phyloP scores from a whole-genome alignment of 2,329 filamentous ascomycete genomes.

The Phialocephala subalpina region DNA sequence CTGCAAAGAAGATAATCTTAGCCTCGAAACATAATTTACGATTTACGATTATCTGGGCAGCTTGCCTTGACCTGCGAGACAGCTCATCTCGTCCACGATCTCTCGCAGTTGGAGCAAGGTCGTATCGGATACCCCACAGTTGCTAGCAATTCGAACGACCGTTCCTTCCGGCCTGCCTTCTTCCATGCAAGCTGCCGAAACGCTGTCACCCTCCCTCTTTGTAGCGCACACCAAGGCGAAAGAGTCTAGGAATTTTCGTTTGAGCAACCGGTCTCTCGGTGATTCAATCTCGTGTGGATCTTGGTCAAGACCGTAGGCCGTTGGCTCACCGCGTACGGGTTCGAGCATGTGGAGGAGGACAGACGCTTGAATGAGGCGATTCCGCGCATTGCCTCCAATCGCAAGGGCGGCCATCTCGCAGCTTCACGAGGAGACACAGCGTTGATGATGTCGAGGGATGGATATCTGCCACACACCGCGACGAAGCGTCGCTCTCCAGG shows the following conservation, averaged over 20 bases:
- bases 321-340: constrained; percentile 41
- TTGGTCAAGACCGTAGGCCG: constrained; percentile 36
- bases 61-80: constrained; percentile 36
- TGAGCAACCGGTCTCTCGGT: constrained; percentile 24
- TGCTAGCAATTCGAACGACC: constrained; percentile 43
- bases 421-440: background rate
- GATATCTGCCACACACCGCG: background rate
- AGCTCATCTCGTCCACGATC: constrained; percentile 32
- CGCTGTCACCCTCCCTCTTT: constrained; percentile 34
- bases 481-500: background rate
- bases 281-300: constrained; percentile 28
- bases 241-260: constrained; percentile 46
- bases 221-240: constrained; percentile 45
- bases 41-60: background rate
- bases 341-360: constrained; percentile 38
- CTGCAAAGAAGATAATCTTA: constrained; percentile 16
- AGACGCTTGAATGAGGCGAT: constrained; percentile 29
- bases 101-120: constrained; percentile 30
- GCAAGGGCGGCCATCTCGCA: background rate
- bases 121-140: constrained; percentile 38
- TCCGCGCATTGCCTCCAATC: constrained; percentile 26
- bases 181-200: constrained; percentile 45
- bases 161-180: constrained; percentile 34
- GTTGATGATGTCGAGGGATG: background rate
- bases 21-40: background rate